Evolutionary conservation across 2,329 filamentous ascomycete genomes (phyloP).

Genomic region (Cryphonectria naterciae): DNA sequence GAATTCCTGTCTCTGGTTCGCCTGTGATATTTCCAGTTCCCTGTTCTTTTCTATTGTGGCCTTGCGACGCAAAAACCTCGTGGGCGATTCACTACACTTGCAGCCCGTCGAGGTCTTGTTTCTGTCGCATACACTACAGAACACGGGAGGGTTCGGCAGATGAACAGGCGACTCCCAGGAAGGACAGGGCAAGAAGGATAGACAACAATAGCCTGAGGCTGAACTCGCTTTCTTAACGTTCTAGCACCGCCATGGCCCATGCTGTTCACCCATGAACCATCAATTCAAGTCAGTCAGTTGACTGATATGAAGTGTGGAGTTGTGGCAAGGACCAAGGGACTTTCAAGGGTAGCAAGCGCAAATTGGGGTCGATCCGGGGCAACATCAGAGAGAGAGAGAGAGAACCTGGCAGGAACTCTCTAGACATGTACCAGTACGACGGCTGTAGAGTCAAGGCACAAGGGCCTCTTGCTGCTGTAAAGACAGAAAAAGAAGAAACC

Average conservation of each 20-base stretch:
- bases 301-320: constrained; percentile 27
- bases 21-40: background rate
- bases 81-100: constrained; percentile 22
- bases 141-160: background rate
- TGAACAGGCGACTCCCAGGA: constrained; percentile 5
- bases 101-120: background rate
- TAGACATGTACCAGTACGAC: background rate
- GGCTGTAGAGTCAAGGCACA: background rate
- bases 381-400: background rate
- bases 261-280: constrained; percentile 21
- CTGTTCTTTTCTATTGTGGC: background rate
- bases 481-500: background rate
- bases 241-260: background rate
- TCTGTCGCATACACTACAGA: constrained; percentile 16
- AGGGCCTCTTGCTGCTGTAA: background rate
- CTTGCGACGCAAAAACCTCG: constrained; percentile 15
- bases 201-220: constrained; percentile 17
- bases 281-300: constrained; percentile 23
- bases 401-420: background rate
- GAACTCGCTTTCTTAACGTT: background rate
- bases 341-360: constrained; percentile 27
- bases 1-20: background rate
- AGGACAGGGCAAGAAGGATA: constrained; percentile 3
- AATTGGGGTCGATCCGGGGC: constrained; percentile 28
- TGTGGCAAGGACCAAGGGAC: constrained; percentile 30